These are phyloP conservation scores for Xylona heveae DNA, from an alignment of 495 filamentous ascomycete species.

Conservation along the genomic window DNA sequence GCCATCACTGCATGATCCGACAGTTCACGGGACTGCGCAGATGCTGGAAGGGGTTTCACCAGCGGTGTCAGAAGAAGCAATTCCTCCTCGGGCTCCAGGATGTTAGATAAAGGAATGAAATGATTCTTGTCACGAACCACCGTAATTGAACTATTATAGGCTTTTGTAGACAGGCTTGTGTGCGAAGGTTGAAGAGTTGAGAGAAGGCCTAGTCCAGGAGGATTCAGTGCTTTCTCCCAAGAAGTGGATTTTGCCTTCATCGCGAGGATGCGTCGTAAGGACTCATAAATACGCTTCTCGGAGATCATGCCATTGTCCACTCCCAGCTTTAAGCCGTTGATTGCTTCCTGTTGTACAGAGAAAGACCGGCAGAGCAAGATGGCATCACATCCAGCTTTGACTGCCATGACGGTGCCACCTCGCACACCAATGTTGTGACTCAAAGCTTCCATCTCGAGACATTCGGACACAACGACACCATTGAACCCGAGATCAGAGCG, in stretches of 20 bases:
- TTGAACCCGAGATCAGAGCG: conserved; percentile 66
- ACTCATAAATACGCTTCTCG: conserved; percentile 49
- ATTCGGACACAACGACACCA: conserved; percentile 84
- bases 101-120: conserved; percentile 53
- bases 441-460: conserved; percentile 85
- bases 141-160: conserved; percentile 72
- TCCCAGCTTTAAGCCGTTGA: conserved; percentile 63
- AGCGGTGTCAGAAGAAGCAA: conserved; percentile 63
- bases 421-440: conserved; percentile 84
- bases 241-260: conserved; percentile 61
- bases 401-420: conserved; percentile 81
- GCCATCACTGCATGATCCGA: conserved; percentile 20
- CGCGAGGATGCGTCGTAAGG: conserved; percentile 45
- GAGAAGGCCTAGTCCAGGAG: conserved; percentile 45
- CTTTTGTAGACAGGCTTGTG: conserved; percentile 52
- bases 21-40: conserved; percentile 38
- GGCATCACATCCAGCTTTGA: conserved; percentile 78
- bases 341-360: conserved; percentile 67
- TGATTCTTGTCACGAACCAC: conserved; percentile 67
- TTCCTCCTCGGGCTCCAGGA: conserved; percentile 63
- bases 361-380: conserved; percentile 71
- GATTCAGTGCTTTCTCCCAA: conserved; percentile 69
- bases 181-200: conserved; percentile 64
- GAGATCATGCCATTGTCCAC: conserved; percentile 71
- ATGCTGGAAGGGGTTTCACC: conserved; percentile 70